Conservation (phyloP, 2,329 filamentous ascomycete genomes). For the Clonostachys sp. region DNA sequence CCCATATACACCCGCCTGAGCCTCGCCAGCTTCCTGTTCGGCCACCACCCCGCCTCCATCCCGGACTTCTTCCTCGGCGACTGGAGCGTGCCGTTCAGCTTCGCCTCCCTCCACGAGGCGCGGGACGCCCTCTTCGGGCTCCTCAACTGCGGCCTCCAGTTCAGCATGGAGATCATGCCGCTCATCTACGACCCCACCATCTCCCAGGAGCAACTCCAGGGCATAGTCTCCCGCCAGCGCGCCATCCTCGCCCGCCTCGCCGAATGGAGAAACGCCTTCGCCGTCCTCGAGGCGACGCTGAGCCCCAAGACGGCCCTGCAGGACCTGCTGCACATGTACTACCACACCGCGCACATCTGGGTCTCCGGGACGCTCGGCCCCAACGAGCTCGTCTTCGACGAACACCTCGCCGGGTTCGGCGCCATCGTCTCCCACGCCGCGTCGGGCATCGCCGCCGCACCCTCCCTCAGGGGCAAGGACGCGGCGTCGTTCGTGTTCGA, state of each 20-base stretch:
- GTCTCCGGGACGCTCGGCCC: constrained; percentile 18
- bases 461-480: constrained; percentile 5
- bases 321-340: constrained; percentile 28
- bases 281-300: constrained; percentile 15
- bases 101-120: constrained; percentile 23
- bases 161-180: constrained; percentile 17
- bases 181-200: constrained; percentile 16
- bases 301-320: constrained; percentile 3
- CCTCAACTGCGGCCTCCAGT: constrained; percentile 31
- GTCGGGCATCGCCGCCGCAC: constrained; percentile 12
- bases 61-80: constrained; percentile 12
- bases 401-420: constrained; percentile 24
- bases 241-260: constrained; percentile 18
- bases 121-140: constrained; percentile 25
- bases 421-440: constrained; percentile 27
- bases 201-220: constrained; percentile 11
- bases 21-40: constrained; percentile 33
- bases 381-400: constrained; percentile 26
- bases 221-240: constrained; percentile 23
- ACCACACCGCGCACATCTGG: constrained; percentile 25
- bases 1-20: constrained; percentile 38
- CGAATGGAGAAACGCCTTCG: constrained; percentile 23
- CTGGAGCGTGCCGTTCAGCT: constrained; percentile 21
- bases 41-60: constrained; percentile 25
- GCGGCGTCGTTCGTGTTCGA: constrained; percentile 31